Evolutionary conservation across 2,329 filamentous ascomycete genomes (phyloP).

Genomic region (Colletotrichum tropicale): DNA sequence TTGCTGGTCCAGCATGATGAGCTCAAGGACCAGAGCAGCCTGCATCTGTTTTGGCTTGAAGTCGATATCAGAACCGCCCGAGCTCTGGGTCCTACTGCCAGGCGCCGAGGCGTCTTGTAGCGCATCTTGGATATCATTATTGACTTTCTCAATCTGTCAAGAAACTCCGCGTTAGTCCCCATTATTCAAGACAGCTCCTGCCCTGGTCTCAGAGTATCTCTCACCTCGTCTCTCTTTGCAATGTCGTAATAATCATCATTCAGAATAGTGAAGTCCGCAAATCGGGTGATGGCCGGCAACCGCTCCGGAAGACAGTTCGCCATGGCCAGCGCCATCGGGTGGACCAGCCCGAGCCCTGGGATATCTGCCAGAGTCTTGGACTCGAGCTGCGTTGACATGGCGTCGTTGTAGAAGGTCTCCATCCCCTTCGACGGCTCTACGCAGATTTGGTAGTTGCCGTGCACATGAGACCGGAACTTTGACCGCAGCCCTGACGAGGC

Average conservation of each 20-base stretch:
- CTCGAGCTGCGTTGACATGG: not conserved
- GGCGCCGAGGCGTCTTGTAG: not conserved
- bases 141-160: not conserved
- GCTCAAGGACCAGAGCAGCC: not conserved
- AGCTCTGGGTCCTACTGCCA: not conserved
- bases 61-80: rapidly evolving
- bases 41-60: not conserved
- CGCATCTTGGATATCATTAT: not conserved
- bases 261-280: not conserved
- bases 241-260: not conserved
- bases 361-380: not conserved
- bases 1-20: not conserved
- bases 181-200: not conserved
- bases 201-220: rapidly evolving
- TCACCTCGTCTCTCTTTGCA: not conserved
- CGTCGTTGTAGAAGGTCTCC: not conserved
- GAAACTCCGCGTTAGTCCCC: not conserved
- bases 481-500: not conserved
- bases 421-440: not conserved
- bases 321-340: not conserved
- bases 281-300: not conserved
- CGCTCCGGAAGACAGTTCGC: not conserved
- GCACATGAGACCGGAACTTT: not conserved
- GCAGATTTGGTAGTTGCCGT: not conserved
- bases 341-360: not conserved